Percentiles rank a stretch among this genome's conserved stretches.
These are phyloP conservation scores for Phycomyces blakesleeanus DNA, from an alignment of 192 early-diverging fungal species.

Conservation along the genomic window DNA sequence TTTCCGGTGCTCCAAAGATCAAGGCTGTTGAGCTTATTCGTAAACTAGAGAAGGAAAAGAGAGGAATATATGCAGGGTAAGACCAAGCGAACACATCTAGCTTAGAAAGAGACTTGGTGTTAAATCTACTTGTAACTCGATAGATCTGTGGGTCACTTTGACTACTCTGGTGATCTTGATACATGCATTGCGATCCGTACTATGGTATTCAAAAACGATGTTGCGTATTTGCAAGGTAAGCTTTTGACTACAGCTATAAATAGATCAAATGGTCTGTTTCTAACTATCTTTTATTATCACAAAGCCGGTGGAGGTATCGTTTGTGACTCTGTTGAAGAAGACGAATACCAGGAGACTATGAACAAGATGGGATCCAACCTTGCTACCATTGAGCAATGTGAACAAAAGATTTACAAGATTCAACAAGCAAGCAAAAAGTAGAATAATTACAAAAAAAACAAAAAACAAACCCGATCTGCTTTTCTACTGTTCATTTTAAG, in stretches of 20 bases:
- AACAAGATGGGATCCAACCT: conserved; percentile 93
- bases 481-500: neutral
- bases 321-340: conserved; percentile 86
- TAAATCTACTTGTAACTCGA: neutral
- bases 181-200: conserved; percentile 99
- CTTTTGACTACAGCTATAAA: neutral
- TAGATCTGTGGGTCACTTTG: conserved; percentile 89
- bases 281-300: neutral
- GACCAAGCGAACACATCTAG: neutral
- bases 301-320: conserved; percentile 88
- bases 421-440: conserved; percentile 45
- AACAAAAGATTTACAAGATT: conserved; percentile 68
- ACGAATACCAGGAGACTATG: conserved; percentile 95
- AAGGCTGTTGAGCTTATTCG: conserved; percentile 94
- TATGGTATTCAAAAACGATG: conserved; percentile 95
- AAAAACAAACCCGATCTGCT: no score
- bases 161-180: conserved; percentile 89
- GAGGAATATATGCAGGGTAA: conserved; percentile 82
- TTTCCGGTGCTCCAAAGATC: conserved; percentile 98
- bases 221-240: conserved; percentile 86
- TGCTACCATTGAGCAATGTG: conserved; percentile 81
- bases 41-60: conserved; percentile 85
- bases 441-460: neutral
- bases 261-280: neutral
- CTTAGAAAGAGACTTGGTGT: neutral